Conservation (phyloP, 345 rosid species). For the Pistacia vera region DNA sequence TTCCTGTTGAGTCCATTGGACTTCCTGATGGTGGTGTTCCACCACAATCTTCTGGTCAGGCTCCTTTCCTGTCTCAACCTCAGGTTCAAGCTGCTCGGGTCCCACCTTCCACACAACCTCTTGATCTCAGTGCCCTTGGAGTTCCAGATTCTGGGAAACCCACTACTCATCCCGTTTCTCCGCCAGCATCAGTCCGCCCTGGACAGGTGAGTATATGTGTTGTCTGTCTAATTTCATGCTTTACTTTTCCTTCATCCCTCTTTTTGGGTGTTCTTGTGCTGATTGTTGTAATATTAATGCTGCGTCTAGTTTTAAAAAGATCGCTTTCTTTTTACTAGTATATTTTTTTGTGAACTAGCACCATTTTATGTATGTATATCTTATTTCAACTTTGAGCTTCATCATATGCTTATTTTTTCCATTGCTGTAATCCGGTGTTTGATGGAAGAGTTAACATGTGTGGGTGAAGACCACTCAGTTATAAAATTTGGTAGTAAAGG, state of each 20-base stretch:
- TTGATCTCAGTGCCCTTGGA: slow-evolving; percentile 93
- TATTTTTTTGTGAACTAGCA: neutral
- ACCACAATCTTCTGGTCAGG: slow-evolving; percentile 54
- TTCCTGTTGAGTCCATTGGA: slow-evolving; percentile 54
- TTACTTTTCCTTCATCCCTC: neutral
- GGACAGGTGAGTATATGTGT: slow-evolving; percentile 68
- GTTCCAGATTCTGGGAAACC: slow-evolving; percentile 77
- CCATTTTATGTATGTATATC: neutral
- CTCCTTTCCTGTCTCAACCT: slow-evolving; percentile 41
- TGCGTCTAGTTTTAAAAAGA: neutral
- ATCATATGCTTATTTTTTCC: neutral
- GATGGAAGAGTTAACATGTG: neutral
- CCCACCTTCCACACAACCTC: slow-evolving; percentile 71
- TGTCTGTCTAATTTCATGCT: neutral
- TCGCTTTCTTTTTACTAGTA: neutral
- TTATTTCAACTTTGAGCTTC: neutral
- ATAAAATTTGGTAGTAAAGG: neutral
- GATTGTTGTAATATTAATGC: neutral
- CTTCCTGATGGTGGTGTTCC: slow-evolving; percentile 93
- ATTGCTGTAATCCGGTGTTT: neutral
- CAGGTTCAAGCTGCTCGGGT: slow-evolving; percentile 47
- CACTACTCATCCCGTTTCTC: slow-evolving; percentile 47
- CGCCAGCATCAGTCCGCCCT: slow-evolving; percentile 79
- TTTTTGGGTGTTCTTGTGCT: neutral
- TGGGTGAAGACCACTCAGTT: neutral